A percentile compares a stretch with the other conserved stretches of the same genome.
These are phyloP conservation scores for Cytospora paraplurivora DNA, from an alignment of 2,329 filamentous ascomycete genomes.

Conservation along the genomic window DNA sequence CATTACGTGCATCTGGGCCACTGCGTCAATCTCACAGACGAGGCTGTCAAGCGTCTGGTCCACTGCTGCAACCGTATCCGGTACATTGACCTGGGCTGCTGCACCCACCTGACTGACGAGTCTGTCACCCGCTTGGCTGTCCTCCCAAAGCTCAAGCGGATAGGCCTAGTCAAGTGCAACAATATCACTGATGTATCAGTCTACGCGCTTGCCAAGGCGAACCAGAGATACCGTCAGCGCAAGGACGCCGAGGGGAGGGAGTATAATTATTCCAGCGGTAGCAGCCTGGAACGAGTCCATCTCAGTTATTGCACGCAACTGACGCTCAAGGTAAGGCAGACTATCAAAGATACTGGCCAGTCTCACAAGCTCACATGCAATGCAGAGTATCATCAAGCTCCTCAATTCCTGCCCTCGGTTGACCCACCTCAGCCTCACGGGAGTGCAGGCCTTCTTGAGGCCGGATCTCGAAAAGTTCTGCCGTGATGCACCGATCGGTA, in stretches of 20 bases:
- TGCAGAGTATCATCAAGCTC: slow-evolving; percentile 82
- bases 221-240: slow-evolving; percentile 53
- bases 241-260: slow-evolving; percentile 51
- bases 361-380: slow-evolving; percentile 37
- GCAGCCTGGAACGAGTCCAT: slow-evolving; percentile 88
- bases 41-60: slow-evolving; percentile 81
- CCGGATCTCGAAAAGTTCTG: slow-evolving; percentile 85
- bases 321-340: slow-evolving; percentile 69
- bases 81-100: slow-evolving; percentile 98
- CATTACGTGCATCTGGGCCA: slow-evolving; percentile 97
- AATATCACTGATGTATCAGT: slow-evolving; percentile 91
- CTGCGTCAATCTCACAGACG: slow-evolving; percentile 87
- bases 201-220: slow-evolving; percentile 75
- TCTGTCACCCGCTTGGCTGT: slow-evolving; percentile 83
- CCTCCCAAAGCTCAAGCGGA: slow-evolving; percentile 89
- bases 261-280: slow-evolving; percentile 57
- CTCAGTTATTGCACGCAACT: slow-evolving; percentile 91
- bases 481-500: slow-evolving; percentile 77
- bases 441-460: slow-evolving; percentile 85
- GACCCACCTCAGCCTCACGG: slow-evolving; percentile 92
- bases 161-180: slow-evolving; percentile 91
- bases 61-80: slow-evolving; percentile 88
- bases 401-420: slow-evolving; percentile 90
- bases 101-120: slow-evolving; percentile 80
- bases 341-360: not conserved